phyloP scores from a whole-genome alignment of 345 rosid species.

The Camelina neglecta region DNA sequence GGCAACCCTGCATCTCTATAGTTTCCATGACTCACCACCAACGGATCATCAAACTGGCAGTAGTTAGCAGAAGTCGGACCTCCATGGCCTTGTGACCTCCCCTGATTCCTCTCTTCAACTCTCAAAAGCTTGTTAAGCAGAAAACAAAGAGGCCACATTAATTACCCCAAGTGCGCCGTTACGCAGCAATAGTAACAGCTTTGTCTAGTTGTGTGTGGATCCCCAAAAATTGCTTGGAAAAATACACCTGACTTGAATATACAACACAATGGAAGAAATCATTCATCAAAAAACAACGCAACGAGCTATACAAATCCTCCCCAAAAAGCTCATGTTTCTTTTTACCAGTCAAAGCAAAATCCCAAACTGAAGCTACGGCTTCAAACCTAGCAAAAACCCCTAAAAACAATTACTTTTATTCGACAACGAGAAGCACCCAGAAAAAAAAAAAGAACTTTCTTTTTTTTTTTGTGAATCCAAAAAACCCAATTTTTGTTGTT shows the following conservation, averaged over 20 bases:
- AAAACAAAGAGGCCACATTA: slow-evolving; percentile 73
- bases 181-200: too few relatives aligned
- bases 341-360: slow-evolving; percentile 8
- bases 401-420: background rate
- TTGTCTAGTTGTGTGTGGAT: too few relatives aligned
- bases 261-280: slow-evolving; percentile 17
- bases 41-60: slow-evolving; percentile 39
- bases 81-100: slow-evolving; percentile 37
- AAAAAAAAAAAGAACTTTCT: too few relatives aligned
- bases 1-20: slow-evolving; percentile 46
- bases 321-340: background rate
- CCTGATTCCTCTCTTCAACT: slow-evolving; percentile 52
- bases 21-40: slow-evolving; percentile 42
- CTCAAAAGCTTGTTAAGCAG: slow-evolving; percentile 63
- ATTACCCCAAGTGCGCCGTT: too few relatives aligned
- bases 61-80: slow-evolving; percentile 31
- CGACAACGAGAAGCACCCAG: background rate
- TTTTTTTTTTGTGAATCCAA: background rate
- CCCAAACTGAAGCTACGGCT: slow-evolving; percentile 3
- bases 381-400: background rate
- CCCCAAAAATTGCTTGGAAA: too few relatives aligned
- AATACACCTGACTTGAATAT: slow-evolving; percentile 9
- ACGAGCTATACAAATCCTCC: too few relatives aligned
- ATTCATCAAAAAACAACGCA: background rate
- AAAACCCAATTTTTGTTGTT: background rate